phyloP scores from a whole-genome alignment of 805 yeast genomes.

The Candida tammaniensis region DNA sequence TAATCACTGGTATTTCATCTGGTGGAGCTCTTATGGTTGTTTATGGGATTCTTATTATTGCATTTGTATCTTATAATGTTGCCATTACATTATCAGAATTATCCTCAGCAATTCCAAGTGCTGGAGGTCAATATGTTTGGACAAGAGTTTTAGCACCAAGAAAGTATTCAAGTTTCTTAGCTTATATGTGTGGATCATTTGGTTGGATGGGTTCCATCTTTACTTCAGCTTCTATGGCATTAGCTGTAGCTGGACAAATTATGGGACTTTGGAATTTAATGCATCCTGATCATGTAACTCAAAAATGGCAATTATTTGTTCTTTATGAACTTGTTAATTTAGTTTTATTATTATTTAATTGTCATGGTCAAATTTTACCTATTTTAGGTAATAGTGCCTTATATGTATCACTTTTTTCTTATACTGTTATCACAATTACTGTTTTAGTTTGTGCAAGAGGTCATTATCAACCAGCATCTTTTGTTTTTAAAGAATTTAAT shows the following conservation, averaged over 20 bases:
- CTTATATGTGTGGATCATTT: constrained; percentile 59
- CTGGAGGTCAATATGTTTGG: constrained; percentile 64
- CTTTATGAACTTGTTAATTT: constrained; percentile 35
- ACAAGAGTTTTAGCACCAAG: constrained; percentile 53
- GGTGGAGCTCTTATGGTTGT: constrained; percentile 60
- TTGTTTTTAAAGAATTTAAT: constrained; percentile 20
- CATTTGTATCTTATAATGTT: constrained; percentile 44
- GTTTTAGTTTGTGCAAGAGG: constrained; percentile 39
- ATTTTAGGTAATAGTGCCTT: constrained; percentile 32
- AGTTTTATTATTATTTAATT: constrained; percentile 31
- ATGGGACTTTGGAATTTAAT: constrained; percentile 50
- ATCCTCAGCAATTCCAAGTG: constrained; percentile 51
- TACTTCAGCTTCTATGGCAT: constrained; percentile 58
- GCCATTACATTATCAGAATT: constrained; percentile 54
- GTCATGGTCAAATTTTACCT: constrained; percentile 36
- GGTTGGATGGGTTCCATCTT: constrained; percentile 63
- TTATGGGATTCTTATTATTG: constrained; percentile 54
- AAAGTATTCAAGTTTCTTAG: constrained; percentile 44
- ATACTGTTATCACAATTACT: constrained; percentile 32
- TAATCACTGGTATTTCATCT: constrained; percentile 51
- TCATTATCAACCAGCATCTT: constrained; percentile 26
- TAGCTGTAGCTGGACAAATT: constrained; percentile 50
- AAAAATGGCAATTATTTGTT: constrained; percentile 37
- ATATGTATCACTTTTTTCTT: constrained; percentile 34
- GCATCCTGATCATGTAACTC: constrained; percentile 30